These are phyloP conservation scores for Cladorrhinum sp. DNA, from an alignment of 2,329 filamentous ascomycete species.

Conservation along the genomic window DNA sequence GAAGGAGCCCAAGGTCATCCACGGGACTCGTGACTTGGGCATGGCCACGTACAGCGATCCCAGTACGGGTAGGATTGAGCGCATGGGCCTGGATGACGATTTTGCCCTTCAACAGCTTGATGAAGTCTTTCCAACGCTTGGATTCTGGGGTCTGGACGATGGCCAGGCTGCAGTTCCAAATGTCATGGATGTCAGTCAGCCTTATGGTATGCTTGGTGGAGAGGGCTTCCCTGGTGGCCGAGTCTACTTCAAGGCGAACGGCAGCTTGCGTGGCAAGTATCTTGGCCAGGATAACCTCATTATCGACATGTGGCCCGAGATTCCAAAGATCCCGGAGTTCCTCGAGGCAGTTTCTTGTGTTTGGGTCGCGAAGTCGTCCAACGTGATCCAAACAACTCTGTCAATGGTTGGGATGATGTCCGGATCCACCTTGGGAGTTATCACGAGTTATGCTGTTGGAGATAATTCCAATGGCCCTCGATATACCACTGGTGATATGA, in stretches of 20 bases:
- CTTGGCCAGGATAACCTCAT: conserved; percentile 59
- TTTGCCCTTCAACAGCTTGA: conserved; percentile 74
- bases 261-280: conserved; percentile 75
- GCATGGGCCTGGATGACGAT: conserved; percentile 77
- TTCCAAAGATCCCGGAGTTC: conserved; percentile 70
- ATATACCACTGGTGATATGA: conserved; percentile 71
- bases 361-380: conserved; percentile 83
- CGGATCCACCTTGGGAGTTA: conserved; percentile 77
- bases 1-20: conserved; percentile 74
- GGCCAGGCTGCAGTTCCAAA: conserved; percentile 79
- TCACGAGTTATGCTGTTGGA: conserved; percentile 78
- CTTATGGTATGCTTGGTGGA: conserved; percentile 77
- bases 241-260: conserved; percentile 70
- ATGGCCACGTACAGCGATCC: conserved; percentile 81
- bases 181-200: conserved; percentile 85
- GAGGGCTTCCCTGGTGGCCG: conserved; percentile 84
- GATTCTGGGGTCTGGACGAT: conserved; percentile 73
- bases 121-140: conserved; percentile 70
- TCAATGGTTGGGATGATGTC: conserved; percentile 78
- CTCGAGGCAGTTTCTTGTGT: conserved; percentile 72
- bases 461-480: conserved; percentile 56
- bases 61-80: conserved; percentile 68
- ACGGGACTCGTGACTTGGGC: conserved; percentile 77
- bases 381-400: conserved; percentile 68
- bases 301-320: conserved; percentile 64